Evolutionary conservation across 2,329 filamentous ascomycete species (phyloP).

Genomic region (Falciphora oryzae): DNA sequence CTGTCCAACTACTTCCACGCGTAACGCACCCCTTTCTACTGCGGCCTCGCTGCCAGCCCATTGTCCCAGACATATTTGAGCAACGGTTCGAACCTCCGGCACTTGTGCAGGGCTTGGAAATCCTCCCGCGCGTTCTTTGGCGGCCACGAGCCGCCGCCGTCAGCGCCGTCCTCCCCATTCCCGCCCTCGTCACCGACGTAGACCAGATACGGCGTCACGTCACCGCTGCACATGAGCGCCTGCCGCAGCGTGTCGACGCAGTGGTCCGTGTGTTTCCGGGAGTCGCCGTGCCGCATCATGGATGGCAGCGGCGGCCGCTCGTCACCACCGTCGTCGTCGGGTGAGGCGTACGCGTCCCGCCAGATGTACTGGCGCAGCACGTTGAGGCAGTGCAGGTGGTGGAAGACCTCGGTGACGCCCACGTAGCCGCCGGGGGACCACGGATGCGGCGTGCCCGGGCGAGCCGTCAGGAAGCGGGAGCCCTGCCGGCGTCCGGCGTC

Average conservation of each 20-base stretch:
- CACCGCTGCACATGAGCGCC: neutral
- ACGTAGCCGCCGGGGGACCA: neutral
- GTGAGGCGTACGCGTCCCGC: neutral
- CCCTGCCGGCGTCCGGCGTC: neutral
- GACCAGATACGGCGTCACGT: conserved; percentile 4
- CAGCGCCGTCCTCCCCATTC: too few species aligned
- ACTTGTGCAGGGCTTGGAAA: neutral
- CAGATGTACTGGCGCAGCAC: conserved; percentile 1
- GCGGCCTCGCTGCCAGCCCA: neutral
- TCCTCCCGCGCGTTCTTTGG: neutral
- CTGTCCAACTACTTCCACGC: too few species aligned
- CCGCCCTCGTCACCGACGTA: too few species aligned
- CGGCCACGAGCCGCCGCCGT: neutral
- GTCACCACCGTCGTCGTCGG: neutral
- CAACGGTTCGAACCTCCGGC: neutral
- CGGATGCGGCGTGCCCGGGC: neutral
- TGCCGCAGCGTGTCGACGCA: conserved; percentile 1
- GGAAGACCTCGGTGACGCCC: neutral
- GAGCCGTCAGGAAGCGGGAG: neutral
- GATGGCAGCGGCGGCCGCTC: neutral
- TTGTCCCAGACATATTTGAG: neutral
- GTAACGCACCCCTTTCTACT: too few species aligned
- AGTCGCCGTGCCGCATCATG: neutral
- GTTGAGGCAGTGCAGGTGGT: conserved; percentile 6
- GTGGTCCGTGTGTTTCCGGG: neutral